Base-by-base conservation (phyloP, 257 asterid genomes). In the Plantago major region DNA sequence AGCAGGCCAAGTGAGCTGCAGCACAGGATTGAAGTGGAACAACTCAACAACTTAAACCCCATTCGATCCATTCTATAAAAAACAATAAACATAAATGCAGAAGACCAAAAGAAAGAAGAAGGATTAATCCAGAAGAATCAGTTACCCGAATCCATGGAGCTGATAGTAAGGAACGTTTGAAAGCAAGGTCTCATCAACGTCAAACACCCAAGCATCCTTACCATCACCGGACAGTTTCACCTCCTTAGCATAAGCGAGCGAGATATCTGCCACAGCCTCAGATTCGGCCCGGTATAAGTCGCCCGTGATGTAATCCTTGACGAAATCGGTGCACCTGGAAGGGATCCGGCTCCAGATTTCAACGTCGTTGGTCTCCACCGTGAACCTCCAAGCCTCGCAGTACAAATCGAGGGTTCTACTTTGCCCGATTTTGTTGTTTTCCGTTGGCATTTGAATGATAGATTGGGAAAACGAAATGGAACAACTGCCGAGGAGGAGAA, bases 121-220 rank as follows among this genome's bases (percentile, higher is more conserved):
- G 40, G n/a, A n/a, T n/a, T 3, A 7, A 33, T 4, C 5, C 40
- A 4, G 0, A 33, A 26, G 9, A 60, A 13, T 17, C 22, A 42
- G 7, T 81, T 59, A 85, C 97, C 97, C 97, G 46, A 81, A 87
- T 55, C 95, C 97, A 67, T 83, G 79, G 46, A 0, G 62, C 8
- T 79, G 79, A 61, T 87, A 90, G 76, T 80, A 87, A 3, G 97
- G 97, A 47, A 90, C 66, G 55, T 90, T 90, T 13, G 93, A 81
- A 11, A 90, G 83, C 76, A 90, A 66, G 10, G 96, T 90, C 79
- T 91, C 98, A 52, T 91, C 98, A 45, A 91, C 66, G 69, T 91
- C 98, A 71, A 91, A 91, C 55, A 91, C 68, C 95, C 98, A 91
- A 37, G 85, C 96, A 51, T 81, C 85, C 71, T 83, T 85, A 13